A percentile compares a stretch with the other conserved stretches of the same genome.
Evolutionary conservation across 1,284 basidiomycete genomes (phyloP).

Genomic region (Microbotryomycetes sp.): DNA sequence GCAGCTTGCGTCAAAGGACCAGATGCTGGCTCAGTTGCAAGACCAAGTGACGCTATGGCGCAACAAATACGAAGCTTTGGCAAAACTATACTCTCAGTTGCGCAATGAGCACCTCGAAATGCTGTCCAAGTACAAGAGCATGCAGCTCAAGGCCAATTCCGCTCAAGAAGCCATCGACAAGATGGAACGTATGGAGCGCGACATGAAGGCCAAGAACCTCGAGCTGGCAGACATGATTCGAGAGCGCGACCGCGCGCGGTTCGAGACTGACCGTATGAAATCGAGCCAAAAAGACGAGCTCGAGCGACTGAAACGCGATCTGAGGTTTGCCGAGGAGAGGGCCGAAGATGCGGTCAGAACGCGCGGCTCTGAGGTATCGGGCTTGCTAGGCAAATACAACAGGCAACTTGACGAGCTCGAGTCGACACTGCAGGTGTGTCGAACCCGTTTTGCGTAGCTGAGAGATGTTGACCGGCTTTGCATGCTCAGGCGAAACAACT

Average conservation of each 20-base stretch:
- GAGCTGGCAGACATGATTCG: constrained; percentile 99
- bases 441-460: background rate
- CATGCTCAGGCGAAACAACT: constrained; percentile 70
- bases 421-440: constrained; percentile 74
- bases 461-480: constrained; percentile 13
- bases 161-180: constrained; percentile 98
- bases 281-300: constrained; percentile 91
- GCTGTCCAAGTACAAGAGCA: constrained; percentile 92
- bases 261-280: constrained; percentile 94
- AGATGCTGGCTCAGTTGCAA: constrained; percentile 89
- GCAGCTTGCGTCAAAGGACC: constrained; percentile 88
- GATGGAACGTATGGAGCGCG: constrained; percentile 98
- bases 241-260: constrained; percentile 90
- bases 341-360: constrained; percentile 87
- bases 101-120: constrained; percentile 96
- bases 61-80: constrained; percentile 97
- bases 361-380: constrained; percentile 87
- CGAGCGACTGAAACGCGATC: constrained; percentile 84
- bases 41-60: constrained; percentile 96
- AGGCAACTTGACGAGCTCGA: constrained; percentile 92
- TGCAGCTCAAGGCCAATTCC: constrained; percentile 96
- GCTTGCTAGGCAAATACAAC: constrained; percentile 87
- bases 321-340: constrained; percentile 95
- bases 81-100: constrained; percentile 97
- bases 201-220: constrained; percentile 95